Percentiles rank a stretch among this genome's conserved stretches.
Evolutionary conservation across 2,329 filamentous ascomycete genomes (phyloP).

Genomic region (Apiospora marii): DNA sequence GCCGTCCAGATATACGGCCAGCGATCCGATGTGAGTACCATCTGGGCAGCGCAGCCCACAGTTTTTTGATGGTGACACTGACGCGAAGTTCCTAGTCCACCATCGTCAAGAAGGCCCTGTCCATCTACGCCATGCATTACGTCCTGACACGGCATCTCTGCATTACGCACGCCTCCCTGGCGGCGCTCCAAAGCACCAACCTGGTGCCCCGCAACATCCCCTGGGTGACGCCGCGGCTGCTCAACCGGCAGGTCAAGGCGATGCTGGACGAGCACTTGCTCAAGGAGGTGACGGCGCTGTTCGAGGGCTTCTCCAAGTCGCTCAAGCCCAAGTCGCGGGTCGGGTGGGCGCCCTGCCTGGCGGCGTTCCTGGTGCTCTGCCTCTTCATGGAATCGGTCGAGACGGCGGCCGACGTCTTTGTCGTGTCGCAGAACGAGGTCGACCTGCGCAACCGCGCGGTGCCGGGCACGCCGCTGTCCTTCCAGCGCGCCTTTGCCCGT

Average conservation of each 20-base stretch:
- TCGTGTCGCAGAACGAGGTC: constrained; percentile 60
- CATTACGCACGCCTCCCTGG: constrained; percentile 54
- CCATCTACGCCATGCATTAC: constrained; percentile 65
- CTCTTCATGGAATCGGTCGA: constrained; percentile 67
- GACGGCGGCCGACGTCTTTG: constrained; percentile 59
- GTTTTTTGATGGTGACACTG: not conserved
- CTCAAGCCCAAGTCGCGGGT: constrained; percentile 61
- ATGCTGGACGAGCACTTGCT: constrained; percentile 63
- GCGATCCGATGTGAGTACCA: constrained; percentile 50
- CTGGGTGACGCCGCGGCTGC: constrained; percentile 60
- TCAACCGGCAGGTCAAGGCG: constrained; percentile 64
- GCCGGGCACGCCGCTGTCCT: constrained; percentile 41
- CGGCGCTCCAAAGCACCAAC: constrained; percentile 49
- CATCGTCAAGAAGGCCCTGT: constrained; percentile 61
- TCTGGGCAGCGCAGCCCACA: no score
- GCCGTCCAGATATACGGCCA: constrained; percentile 58
- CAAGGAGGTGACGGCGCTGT: constrained; percentile 59
- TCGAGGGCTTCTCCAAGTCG: constrained; percentile 59
- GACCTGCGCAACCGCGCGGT: constrained; percentile 43
- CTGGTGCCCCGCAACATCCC: constrained; percentile 53
- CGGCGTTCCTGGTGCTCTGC: constrained; percentile 63
- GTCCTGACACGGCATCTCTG: constrained; percentile 63
- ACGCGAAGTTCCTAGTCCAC: constrained; percentile 43
- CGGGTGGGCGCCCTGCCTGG: constrained; percentile 65
- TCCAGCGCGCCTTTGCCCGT: constrained; percentile 53